These are phyloP conservation scores for Colletotrichum sidae DNA, from an alignment of 2,329 filamentous ascomycete genomes.

Conservation along the genomic window DNA sequence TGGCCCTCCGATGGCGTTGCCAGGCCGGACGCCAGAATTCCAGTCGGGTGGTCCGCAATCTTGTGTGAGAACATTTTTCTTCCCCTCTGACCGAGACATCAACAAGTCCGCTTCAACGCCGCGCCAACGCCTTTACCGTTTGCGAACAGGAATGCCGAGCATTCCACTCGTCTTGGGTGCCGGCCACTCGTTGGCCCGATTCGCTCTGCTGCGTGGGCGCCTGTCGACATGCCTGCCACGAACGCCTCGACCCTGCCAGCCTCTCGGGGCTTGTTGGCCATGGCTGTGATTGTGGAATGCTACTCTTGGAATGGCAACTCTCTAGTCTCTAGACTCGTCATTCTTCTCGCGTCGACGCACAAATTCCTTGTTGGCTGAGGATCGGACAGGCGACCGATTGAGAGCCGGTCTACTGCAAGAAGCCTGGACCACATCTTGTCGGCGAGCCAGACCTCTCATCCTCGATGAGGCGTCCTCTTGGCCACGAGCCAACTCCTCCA, in stretches of 20 bases:
- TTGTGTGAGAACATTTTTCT: constrained; percentile 10
- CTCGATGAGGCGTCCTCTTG: constrained; percentile 10
- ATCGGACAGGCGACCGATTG: neutral
- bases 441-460: constrained; percentile 22
- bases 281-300: constrained; percentile 16
- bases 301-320: constrained; percentile 20
- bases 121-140: constrained; percentile 24
- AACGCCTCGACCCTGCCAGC: neutral
- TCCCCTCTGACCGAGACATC: constrained; percentile 26
- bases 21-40: constrained; percentile 16
- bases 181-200: neutral
- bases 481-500: constrained; percentile 13
- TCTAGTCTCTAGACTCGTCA: constrained; percentile 14
- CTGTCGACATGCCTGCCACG: neutral
- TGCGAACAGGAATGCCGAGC: constrained; percentile 22
- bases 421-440: constrained; percentile 4
- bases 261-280: constrained; percentile 7
- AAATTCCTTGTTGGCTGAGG: neutral
- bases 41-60: constrained; percentile 10
- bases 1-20: neutral
- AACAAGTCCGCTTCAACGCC: constrained; percentile 28
- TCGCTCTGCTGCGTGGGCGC: neutral
- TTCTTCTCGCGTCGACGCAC: neutral
- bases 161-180: neutral
- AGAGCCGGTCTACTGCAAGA: neutral